Percentiles rank a stretch among this genome's conserved stretches.
Conservation (phyloP, 139 green algal genomes). For the Volvox africanus region DNA sequence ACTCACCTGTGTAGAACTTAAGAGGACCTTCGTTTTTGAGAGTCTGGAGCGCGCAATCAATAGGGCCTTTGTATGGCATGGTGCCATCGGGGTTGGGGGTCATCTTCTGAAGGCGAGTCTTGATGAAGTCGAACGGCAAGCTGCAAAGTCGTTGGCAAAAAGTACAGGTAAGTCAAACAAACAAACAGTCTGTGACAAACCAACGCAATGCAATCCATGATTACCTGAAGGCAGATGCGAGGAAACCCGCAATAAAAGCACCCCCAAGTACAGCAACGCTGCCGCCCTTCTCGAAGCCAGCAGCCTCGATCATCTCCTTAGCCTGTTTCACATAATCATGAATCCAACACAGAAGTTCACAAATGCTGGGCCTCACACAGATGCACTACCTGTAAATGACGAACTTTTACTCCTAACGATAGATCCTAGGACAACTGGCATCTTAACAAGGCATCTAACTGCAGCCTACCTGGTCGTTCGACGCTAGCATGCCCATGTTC, state of each 20-base stretch:
- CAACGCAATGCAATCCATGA: too few species aligned
- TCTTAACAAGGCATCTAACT: too few species aligned
- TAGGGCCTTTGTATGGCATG: conserved; percentile 87
- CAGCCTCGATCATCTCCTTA: conserved; percentile 92
- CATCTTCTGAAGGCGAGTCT: conserved; percentile 97
- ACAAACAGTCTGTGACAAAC: too few species aligned
- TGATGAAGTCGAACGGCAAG: conserved; percentile 99
- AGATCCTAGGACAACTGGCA: too few species aligned
- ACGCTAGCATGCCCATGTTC: conserved; percentile 99
- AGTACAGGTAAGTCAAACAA: too few species aligned
- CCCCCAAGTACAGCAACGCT: conserved; percentile 73
- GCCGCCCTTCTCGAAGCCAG: conserved; percentile 79
- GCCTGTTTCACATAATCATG: conserved; percentile 58
- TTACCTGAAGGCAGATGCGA: conserved; percentile 84
- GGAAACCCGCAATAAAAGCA: conserved; percentile 92
- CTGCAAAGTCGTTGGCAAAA: conserved; percentile 11
- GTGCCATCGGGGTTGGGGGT: conserved; percentile 88
- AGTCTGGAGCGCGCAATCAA: conserved; percentile 93
- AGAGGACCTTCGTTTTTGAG: conserved; percentile 85
- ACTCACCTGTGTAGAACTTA: conserved; percentile 94
- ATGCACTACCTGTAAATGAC: too few species aligned
- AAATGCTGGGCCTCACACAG: too few species aligned
- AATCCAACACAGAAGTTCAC: too few species aligned
- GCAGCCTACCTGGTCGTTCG: conserved; percentile 92
- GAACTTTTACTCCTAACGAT: too few species aligned